Evolutionary conservation across 768 basidiomycete species (phyloP).

Genomic region (Panellus pusillus): DNA sequence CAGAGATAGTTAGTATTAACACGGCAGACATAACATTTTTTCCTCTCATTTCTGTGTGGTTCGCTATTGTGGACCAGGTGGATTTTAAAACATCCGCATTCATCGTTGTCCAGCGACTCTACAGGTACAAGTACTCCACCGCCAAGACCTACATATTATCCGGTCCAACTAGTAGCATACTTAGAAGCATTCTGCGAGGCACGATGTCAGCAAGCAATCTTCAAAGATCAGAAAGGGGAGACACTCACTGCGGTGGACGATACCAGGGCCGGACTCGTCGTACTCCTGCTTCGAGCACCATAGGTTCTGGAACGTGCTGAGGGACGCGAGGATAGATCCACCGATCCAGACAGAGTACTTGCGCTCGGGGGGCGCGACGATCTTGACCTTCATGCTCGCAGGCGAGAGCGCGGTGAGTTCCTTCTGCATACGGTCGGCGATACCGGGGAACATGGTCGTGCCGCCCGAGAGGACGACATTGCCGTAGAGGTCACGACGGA

Average conservation of each 20-base stretch:
- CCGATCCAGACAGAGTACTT: slow-evolving; percentile 51
- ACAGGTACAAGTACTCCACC: slow-evolving; percentile 15
- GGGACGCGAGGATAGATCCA: slow-evolving; percentile 19
- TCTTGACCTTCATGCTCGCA: slow-evolving; percentile 63
- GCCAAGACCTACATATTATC: slow-evolving; percentile 7
- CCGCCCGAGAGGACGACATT: slow-evolving; percentile 23
- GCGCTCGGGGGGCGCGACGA: slow-evolving; percentile 67
- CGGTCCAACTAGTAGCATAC: not conserved
- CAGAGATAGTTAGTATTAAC: not conserved
- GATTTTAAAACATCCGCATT: too few species aligned
- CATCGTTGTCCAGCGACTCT: not conserved
- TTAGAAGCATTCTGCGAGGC: slow-evolving; percentile 23
- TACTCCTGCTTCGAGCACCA: slow-evolving; percentile 24
- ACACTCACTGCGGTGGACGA: slow-evolving; percentile 41
- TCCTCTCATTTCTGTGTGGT: too few species aligned
- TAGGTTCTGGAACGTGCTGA: slow-evolving; percentile 22
- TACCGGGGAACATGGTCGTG: slow-evolving; percentile 24
- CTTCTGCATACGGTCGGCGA: slow-evolving; percentile 58
- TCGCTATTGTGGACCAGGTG: too few species aligned
- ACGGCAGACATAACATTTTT: too few species aligned
- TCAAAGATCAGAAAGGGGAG: not conserved
- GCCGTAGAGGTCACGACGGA: slow-evolving; percentile 21
- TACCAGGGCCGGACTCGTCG: slow-evolving; percentile 42
- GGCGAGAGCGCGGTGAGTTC: slow-evolving; percentile 66
- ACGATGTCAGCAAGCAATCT: not conserved